These are phyloP conservation scores for Hericium erinaceus DNA, from an alignment of 768 basidiomycete genomes.

Conservation along the genomic window DNA sequence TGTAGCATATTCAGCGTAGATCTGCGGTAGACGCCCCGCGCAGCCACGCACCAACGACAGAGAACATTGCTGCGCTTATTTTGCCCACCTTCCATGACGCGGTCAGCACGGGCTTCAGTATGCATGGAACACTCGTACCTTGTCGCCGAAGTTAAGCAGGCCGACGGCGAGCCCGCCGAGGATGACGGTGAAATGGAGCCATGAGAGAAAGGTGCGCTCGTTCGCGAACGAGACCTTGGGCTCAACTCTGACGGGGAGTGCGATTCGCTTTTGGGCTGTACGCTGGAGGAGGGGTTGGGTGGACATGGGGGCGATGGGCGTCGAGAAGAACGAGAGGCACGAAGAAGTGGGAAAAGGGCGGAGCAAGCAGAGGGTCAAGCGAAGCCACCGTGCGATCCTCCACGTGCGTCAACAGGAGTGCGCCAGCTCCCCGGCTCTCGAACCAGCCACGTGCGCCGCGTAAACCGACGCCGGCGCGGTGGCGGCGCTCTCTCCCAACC, in stretches of 20 bases:
- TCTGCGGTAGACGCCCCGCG: not conserved
- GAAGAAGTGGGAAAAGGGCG: no score
- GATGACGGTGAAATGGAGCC: slow-evolving; percentile 97
- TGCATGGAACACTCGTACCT: slow-evolving; percentile 34
- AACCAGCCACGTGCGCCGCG: no score
- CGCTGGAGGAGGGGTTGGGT: slow-evolving; percentile 96
- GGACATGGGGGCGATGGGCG: slow-evolving; percentile 52
- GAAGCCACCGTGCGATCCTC: not conserved
- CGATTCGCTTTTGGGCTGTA: slow-evolving; percentile 88
- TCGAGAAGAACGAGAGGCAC: not conserved
- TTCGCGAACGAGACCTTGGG: slow-evolving; percentile 94
- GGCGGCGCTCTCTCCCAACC: not conserved
- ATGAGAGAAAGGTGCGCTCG: slow-evolving; percentile 93
- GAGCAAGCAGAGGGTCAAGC: not conserved
- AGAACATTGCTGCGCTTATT: slow-evolving; percentile 96
- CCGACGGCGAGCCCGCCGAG: slow-evolving; percentile 95
- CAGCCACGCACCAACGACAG: slow-evolving; percentile 65
- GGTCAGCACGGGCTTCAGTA: not conserved
- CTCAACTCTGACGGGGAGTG: slow-evolving; percentile 89
- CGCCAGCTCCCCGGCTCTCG: no score
- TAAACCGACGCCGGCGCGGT: not conserved
- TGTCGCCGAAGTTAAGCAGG: slow-evolving; percentile 95
- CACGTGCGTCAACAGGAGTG: no score
- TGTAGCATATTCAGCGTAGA: slow-evolving; percentile 20
- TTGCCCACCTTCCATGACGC: slow-evolving; percentile 61